A percentile compares a stretch with the other conserved stretches of the same genome.
Evolutionary conservation across 345 rosid genomes (phyloP).

Genomic region (Excoecaria cochinchinensis): DNA sequence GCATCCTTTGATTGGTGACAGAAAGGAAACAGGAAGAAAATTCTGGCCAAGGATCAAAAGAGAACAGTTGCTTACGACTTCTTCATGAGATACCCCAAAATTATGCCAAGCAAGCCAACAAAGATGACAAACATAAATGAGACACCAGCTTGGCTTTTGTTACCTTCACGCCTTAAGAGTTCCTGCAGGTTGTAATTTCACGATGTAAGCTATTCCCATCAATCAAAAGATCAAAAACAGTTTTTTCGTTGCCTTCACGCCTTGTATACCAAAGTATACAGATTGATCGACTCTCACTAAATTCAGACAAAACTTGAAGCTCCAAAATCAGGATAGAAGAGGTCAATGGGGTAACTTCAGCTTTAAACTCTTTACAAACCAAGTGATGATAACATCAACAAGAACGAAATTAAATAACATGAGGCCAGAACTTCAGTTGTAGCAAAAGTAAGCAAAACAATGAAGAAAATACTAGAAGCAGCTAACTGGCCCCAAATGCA

Average conservation of each 20-base stretch:
- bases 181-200: slow-evolving; percentile 40
- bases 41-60: background rate
- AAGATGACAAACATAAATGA: slow-evolving; percentile 52
- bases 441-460: background rate
- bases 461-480: background rate
- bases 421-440: background rate
- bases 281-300: background rate
- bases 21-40: slow-evolving; percentile 21
- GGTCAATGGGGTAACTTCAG: background rate
- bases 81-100: slow-evolving; percentile 67
- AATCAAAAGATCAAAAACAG: background rate
- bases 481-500: background rate
- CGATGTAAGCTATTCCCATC: slow-evolving; percentile 6
- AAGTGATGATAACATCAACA: background rate
- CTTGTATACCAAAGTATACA: background rate
- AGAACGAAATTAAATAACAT: background rate
- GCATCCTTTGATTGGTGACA: slow-evolving; percentile 32
- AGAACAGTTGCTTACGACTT: slow-evolving; percentile 33
- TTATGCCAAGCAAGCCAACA: slow-evolving; percentile 56
- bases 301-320: background rate
- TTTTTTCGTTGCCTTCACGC: background rate
- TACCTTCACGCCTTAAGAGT: slow-evolving; percentile 44
- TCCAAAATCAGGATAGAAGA: background rate
- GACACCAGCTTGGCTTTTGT: slow-evolving; percentile 46
- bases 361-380: background rate